phyloP scores from a whole-genome alignment of 1,284 basidiomycete genomes.

The Malassezia furfur region DNA sequence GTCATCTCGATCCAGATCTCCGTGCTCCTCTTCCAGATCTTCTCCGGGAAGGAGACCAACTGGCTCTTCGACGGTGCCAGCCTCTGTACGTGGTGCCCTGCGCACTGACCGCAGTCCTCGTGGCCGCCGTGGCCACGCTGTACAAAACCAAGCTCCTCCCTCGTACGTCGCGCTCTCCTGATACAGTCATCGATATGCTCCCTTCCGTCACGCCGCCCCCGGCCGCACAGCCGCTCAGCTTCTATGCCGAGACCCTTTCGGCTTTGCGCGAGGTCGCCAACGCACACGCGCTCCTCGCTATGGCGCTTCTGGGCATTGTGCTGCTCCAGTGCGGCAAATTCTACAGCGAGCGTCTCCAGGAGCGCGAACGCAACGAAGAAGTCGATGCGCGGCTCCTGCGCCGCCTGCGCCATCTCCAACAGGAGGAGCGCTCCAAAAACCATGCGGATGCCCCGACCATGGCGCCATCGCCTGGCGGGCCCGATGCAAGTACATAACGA shows the following conservation, averaged over 20 bases:
- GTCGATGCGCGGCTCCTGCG: constrained; percentile 39
- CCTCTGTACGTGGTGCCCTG: constrained; percentile 25
- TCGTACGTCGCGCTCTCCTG: constrained; percentile 20
- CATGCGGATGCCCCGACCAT: background rate
- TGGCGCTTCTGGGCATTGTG: constrained; percentile 42
- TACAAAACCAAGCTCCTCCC: constrained; percentile 38
- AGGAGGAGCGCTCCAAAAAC: constrained; percentile 23
- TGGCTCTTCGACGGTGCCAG: constrained; percentile 48
- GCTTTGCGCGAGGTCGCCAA: constrained; percentile 42
- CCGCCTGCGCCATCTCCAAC: constrained; percentile 30
- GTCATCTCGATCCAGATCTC: constrained; percentile 23
- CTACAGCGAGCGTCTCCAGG: constrained; percentile 44
- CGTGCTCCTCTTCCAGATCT: constrained; percentile 31
- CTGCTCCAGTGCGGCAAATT: constrained; percentile 46
- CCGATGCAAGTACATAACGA: background rate
- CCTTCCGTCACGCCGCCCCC: background rate
- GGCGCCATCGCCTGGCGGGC: background rate
- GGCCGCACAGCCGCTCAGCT: background rate
- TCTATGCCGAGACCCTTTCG: background rate
- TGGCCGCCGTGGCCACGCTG: constrained; percentile 35
- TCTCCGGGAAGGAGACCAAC: constrained; percentile 41
- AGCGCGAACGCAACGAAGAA: constrained; percentile 44
- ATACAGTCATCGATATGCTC: constrained; percentile 3
- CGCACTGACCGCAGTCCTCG: constrained; percentile 25
- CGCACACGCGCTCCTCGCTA: constrained; percentile 41